Conservation (phyloP, 495 filamentous ascomycete genomes). For the Daldinia bambusicola region DNA sequence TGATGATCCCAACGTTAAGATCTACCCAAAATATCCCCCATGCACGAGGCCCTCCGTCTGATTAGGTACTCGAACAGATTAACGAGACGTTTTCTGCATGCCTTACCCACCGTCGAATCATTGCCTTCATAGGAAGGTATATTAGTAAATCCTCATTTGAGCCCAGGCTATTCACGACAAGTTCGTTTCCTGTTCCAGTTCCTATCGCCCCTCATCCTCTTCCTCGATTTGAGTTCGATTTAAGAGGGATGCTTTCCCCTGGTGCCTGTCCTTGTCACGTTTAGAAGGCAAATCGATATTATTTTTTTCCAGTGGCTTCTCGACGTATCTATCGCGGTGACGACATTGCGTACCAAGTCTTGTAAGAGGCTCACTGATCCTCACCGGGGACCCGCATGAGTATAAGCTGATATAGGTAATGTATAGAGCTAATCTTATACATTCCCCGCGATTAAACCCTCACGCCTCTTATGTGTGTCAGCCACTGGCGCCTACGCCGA, state of each 20-base stretch:
- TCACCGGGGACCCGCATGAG: constrained; percentile 19
- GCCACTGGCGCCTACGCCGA: constrained; percentile 25
- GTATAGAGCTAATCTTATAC: constrained; percentile 6
- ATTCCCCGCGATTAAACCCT: constrained; percentile 17
- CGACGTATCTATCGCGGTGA: constrained; percentile 30
- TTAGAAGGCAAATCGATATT: neutral
- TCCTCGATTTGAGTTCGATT: constrained; percentile 2
- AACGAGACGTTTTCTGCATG: constrained; percentile 19
- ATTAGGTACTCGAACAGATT: constrained; percentile 20
- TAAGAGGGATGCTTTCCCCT: neutral
- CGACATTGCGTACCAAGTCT: constrained; percentile 30
- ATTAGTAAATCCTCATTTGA: constrained; percentile 44
- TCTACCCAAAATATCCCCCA: constrained; percentile 19
- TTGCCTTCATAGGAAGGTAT: constrained; percentile 41
- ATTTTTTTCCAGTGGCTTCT: constrained; percentile 17
- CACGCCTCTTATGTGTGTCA: constrained; percentile 20
- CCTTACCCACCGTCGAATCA: constrained; percentile 35
- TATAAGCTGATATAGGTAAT: no score
- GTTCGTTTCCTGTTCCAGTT: constrained; percentile 32
- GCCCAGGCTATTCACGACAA: constrained; percentile 26
- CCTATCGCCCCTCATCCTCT: constrained; percentile 12
- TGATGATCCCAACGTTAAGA: constrained; percentile 37
- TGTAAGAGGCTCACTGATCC: constrained; percentile 14
- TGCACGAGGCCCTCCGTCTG: constrained; percentile 19
- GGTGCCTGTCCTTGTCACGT: neutral